Conservation (phyloP, 192 early-diverging fungal genomes). For the Mortierella claussenii region DNA sequence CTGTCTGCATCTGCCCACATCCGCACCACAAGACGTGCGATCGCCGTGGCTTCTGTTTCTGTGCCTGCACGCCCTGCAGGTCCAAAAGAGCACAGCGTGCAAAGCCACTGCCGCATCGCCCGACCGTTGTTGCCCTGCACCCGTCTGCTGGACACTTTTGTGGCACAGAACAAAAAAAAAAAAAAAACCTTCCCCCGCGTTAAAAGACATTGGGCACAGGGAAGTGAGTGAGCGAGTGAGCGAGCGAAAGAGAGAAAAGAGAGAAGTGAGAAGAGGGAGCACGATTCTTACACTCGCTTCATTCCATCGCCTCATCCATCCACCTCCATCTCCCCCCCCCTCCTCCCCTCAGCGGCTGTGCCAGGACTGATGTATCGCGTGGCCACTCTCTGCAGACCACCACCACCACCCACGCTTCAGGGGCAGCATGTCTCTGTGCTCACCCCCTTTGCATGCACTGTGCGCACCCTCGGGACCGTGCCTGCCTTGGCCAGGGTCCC, state of each 20-base stretch:
- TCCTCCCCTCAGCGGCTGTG: too few relatives aligned
- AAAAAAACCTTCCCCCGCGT: too few relatives aligned
- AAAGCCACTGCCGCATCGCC: neutral
- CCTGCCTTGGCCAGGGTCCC: neutral
- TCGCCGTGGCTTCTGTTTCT: too few relatives aligned
- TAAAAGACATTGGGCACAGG: too few relatives aligned
- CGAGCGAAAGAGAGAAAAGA: neutral
- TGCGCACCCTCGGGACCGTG: slow-evolving; percentile 12
- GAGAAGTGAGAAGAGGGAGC: neutral
- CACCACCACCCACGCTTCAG: neutral
- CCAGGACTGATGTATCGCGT: slow-evolving; percentile 4
- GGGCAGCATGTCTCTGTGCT: neutral
- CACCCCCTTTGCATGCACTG: neutral
- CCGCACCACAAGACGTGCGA: neutral
- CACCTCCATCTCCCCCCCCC: too few relatives aligned
- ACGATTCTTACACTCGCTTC: too few relatives aligned
- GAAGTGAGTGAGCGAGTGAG: neutral
- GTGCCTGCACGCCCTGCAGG: neutral
- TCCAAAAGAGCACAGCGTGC: neutral
- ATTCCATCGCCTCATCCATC: too few relatives aligned
- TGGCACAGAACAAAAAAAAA: neutral
- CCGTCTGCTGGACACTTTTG: neutral
- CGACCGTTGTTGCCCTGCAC: neutral
- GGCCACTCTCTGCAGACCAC: too few relatives aligned
- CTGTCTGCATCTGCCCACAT: too few relatives aligned